Evolutionary conservation across 148 eudicot species (phyloP).

Genomic region (Amaranthus palmeri): DNA sequence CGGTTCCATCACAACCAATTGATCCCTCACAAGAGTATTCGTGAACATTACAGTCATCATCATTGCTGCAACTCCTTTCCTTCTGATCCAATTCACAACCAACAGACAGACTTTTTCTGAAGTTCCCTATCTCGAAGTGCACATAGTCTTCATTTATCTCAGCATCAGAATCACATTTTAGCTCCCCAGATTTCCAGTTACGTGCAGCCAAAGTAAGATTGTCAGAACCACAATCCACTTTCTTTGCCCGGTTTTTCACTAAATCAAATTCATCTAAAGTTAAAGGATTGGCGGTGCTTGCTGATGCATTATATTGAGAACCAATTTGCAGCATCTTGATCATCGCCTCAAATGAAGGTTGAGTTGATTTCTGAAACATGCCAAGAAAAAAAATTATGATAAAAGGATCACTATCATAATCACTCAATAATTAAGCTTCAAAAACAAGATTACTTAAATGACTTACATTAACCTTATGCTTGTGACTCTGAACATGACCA

Average conservation of each 20-base stretch:
- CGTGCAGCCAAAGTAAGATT: slow-evolving; percentile 28
- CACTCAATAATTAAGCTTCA: neutral
- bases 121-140: slow-evolving; percentile 20
- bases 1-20: slow-evolving; percentile 20
- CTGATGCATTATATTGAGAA: slow-evolving; percentile 29
- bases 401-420: neutral
- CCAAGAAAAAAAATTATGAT: neutral
- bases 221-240: slow-evolving; percentile 10
- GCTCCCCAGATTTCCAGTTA: slow-evolving; percentile 57
- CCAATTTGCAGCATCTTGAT: slow-evolving; percentile 55
- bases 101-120: slow-evolving; percentile 61
- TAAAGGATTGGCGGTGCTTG: slow-evolving; percentile 10
- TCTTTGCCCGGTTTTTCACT: slow-evolving; percentile 25
- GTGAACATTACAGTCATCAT: slow-evolving; percentile 43
- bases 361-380: slow-evolving; percentile 51
- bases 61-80: slow-evolving; percentile 36
- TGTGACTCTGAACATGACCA: slow-evolving; percentile 40
- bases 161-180: slow-evolving; percentile 30
- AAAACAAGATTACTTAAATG: neutral
- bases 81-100: slow-evolving; percentile 59
- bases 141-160: slow-evolving; percentile 28
- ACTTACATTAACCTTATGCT: slow-evolving; percentile 60
- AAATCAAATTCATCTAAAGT: slow-evolving; percentile 16
- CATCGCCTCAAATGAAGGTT: slow-evolving; percentile 58
- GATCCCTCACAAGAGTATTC: slow-evolving; percentile 44